phyloP scores from a whole-genome alignment of 805 yeast genomes.

The Kluyveromyces wickerhamii region DNA sequence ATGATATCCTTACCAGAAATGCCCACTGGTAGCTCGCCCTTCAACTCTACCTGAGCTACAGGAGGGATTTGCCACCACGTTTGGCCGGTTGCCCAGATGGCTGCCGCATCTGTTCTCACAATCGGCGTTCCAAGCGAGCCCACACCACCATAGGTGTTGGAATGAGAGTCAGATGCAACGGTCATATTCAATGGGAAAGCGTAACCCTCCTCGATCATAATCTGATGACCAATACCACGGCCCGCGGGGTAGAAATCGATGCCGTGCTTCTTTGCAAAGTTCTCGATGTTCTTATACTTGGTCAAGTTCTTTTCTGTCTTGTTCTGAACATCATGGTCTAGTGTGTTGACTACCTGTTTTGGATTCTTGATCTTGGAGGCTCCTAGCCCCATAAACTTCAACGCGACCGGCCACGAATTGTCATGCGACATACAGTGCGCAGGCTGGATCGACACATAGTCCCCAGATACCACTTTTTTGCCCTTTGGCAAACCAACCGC shows the following conservation, averaged over 20 bases:
- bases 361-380: conserved; percentile 77
- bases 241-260: conserved; percentile 98
- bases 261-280: conserved; percentile 84
- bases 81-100: conserved; percentile 99
- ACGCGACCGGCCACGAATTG: conserved; percentile 98
- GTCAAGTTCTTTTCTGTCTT: conserved; percentile 79
- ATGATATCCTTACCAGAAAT: conserved; percentile 96
- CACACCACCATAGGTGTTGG: conserved; percentile 95
- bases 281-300: conserved; percentile 82
- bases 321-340: conserved; percentile 98
- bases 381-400: conserved; percentile 92
- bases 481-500: conserved; percentile 78
- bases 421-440: conserved; percentile 99
- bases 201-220: conserved; percentile 98
- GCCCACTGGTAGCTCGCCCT: conserved; percentile 74
- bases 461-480: conserved; percentile 79
- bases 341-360: conserved; percentile 88
- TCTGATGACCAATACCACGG: conserved; percentile 97
- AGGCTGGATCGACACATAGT: conserved; percentile 89
- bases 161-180: conserved; percentile 96
- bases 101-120: conserved; percentile 97
- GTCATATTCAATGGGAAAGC: conserved; percentile 91
- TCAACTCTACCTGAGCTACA: conserved; percentile 85
- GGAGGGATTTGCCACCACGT: conserved; percentile 99
- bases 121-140: conserved; percentile 96